A percentile compares a stretch with the other conserved stretches of the same genome.
Evolutionary conservation across 1,284 basidiomycete species (phyloP).

Genomic region (Irpex lacteus): DNA sequence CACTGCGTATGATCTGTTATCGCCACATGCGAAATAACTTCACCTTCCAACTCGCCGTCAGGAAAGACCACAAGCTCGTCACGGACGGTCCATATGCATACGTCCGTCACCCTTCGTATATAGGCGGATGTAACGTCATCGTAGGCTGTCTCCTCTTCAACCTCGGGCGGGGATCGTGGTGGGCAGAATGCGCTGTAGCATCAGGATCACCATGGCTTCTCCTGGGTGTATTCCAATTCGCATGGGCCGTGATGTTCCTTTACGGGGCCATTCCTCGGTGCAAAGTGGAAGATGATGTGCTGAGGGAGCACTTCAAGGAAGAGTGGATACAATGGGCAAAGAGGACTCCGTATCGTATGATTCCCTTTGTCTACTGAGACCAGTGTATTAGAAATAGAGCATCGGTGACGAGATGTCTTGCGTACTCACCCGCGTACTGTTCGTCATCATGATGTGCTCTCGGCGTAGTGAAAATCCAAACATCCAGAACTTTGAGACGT

Average conservation of each 20-base stretch:
- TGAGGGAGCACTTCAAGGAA: background rate
- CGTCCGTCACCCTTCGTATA: constrained; percentile 4
- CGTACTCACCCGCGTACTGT: no score
- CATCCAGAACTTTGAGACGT: no score
- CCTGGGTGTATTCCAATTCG: background rate
- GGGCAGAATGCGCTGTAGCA: background rate
- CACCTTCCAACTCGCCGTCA: constrained; percentile 2
- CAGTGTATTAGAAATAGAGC: no score
- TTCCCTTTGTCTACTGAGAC: background rate
- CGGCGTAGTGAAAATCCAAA: no score
- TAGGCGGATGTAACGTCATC: background rate
- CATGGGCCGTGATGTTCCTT: background rate
- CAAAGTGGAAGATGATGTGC: background rate
- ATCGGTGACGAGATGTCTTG: no score
- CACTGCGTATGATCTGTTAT: no score
- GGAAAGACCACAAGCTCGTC: background rate
- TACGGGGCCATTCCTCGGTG: background rate
- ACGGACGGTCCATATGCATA: constrained; percentile 2
- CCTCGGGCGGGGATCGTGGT: background rate
- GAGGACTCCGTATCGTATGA: background rate
- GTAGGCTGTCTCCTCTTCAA: background rate
- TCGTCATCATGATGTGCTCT: no score
- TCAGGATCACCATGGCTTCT: background rate
- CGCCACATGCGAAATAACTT: background rate
- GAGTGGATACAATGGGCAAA: background rate